A percentile compares a stretch with the other conserved stretches of the same genome.
These are phyloP conservation scores for Tagetes erecta DNA, from an alignment of 129 eudicot genomes.

Conservation along the genomic window DNA sequence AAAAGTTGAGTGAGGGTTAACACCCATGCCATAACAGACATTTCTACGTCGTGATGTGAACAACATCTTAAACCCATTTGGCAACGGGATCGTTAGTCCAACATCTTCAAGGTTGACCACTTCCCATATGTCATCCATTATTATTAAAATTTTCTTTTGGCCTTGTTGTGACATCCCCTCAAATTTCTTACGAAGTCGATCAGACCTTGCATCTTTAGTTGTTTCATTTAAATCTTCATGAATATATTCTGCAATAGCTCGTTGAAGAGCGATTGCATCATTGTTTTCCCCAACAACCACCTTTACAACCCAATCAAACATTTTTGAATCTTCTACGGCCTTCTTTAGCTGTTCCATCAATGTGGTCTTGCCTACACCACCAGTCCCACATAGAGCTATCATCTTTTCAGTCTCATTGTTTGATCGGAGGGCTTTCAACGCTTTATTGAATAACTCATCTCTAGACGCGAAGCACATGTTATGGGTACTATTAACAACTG, in stretches of 20 bases:
- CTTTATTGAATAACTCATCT: background rate
- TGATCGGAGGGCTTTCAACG: background rate
- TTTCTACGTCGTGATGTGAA: background rate
- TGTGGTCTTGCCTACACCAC: constrained; percentile 22
- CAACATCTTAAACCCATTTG: constrained; percentile 15
- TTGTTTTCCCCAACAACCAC: constrained; percentile 18
- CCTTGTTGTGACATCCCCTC: background rate
- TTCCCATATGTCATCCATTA: constrained; percentile 21
- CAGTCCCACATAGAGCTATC: constrained; percentile 22
- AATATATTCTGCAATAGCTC: background rate
- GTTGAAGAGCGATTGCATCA: background rate
- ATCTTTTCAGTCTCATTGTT: background rate
- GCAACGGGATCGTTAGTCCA: constrained; percentile 10
- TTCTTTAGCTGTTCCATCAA: constrained; percentile 20
- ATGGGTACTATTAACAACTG: background rate
- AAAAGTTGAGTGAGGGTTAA: background rate
- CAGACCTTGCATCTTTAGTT: constrained; percentile 17
- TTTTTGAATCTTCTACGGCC: background rate
- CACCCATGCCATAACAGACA: constrained; percentile 17
- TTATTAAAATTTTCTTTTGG: constrained; percentile 5
- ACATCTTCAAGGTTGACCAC: background rate
- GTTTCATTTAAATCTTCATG: background rate
- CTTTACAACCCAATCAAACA: constrained; percentile 2
- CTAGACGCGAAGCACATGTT: background rate
- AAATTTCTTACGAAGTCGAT: background rate